A percentile compares a stretch with the other conserved stretches of the same genome.
Conservation (phyloP, 1,139 yeast genomes). For the Pichiaceae sp. region DNA sequence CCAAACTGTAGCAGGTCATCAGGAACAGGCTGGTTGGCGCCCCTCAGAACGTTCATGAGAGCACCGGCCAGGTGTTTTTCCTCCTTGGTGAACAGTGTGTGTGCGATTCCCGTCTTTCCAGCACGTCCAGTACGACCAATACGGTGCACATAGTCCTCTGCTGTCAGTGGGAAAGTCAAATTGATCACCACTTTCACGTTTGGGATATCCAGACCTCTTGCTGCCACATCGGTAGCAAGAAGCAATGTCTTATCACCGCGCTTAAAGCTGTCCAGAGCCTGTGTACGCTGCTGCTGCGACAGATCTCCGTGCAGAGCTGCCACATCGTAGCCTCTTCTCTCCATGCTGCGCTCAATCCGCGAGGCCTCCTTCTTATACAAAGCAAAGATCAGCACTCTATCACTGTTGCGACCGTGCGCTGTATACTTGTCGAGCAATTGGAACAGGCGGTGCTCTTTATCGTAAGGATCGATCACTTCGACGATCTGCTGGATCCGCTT, state of each 20-base stretch:
- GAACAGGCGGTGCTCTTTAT: constrained; percentile 70
- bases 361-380: constrained; percentile 94
- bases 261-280: constrained; percentile 80
- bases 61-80: constrained; percentile 97
- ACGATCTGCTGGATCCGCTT: constrained; percentile 89
- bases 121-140: constrained; percentile 99
- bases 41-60: constrained; percentile 79
- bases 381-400: constrained; percentile 86
- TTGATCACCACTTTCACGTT: constrained; percentile 94
- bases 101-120: constrained; percentile 90
- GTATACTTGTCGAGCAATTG: constrained; percentile 71
- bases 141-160: constrained; percentile 96
- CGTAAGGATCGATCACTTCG: constrained; percentile 81
- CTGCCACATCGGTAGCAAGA: constrained; percentile 98
- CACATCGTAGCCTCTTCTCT: constrained; percentile 66
- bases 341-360: constrained; percentile 72
- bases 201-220: constrained; percentile 96
- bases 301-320: constrained; percentile 97
- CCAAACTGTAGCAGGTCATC: constrained; percentile 93
- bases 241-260: constrained; percentile 66
- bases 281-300: constrained; percentile 85
- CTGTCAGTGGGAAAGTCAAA: constrained; percentile 93
- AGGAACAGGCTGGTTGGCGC: constrained; percentile 96
- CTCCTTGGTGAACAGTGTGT: constrained; percentile 91
- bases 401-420: constrained; percentile 53